Base-by-base conservation (phyloP, 2,329 filamentous ascomycete species). In the Talaromyces sp. region DNA sequence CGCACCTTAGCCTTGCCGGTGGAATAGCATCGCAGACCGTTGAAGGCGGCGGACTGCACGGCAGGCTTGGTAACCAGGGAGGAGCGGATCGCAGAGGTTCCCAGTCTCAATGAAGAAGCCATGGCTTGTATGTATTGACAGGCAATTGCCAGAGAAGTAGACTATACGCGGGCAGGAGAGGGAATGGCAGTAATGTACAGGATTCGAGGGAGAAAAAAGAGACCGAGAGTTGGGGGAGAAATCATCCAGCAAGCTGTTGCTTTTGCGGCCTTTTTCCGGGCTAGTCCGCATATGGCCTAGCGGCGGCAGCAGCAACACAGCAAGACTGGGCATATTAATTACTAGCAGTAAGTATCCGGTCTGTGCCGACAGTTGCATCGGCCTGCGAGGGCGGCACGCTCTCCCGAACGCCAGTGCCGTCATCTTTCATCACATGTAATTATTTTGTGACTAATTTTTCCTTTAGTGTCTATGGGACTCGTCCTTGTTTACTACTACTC, bases 1-100 rank as follows among this genome's bases (percentile, higher is more conserved):
- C 81, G 72, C 82, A 95, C 92, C 85, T 92, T 88, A 70, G 88
- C 85, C 86, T 97, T 97, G 69, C 77, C 77, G 68, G 91, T 88
- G 65, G 92, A 96, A 82, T 97, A 97, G 85, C 85, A 92, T 80
- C 94, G 88, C 74, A 89, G 81, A 75, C 89, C 88, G 81, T 88
- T 91, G 83, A 92, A 92, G 75, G 87, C 87, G 68, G 86, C 84
- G 73, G 82, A 80, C 74, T 87, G 86, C 74, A 86, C 83, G 75
- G 84, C 83, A 73, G 91, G 83, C 74, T 87, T 82, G 67, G 87
- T 83, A 69, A 85, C 80, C 74, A 84, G 80, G 73, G 91, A 79
- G 62, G 90, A 85, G 81, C 92, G 88, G 75, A 97, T 83, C 78
- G 90, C 87, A 77, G 89, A 85, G 74, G 89, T 87, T 81, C 88